These are phyloP conservation scores for Annona squamosa DNA, from an alignment of 164 flowering plant genomes.

Conservation along the genomic window DNA sequence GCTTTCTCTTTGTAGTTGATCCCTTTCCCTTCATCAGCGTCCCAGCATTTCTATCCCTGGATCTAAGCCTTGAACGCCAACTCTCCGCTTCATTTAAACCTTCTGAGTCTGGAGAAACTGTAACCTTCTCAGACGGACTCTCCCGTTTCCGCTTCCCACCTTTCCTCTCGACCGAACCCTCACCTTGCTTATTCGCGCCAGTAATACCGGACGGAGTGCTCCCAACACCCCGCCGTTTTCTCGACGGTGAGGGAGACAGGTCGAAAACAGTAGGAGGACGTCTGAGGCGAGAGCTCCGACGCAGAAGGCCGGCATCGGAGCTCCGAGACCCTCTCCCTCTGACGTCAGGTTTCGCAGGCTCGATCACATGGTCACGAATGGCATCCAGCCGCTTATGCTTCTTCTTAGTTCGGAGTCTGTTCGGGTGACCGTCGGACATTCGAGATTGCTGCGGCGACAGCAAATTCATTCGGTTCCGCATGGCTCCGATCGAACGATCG, in stretches of 20 bases:
- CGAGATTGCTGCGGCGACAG: constrained; percentile 1
- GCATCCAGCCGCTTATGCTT: constrained; percentile 80
- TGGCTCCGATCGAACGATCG: constrained; percentile 18
- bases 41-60: constrained; percentile 34
- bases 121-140: constrained; percentile 5
- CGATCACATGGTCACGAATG: constrained; percentile 44
- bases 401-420: constrained; percentile 34
- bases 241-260: constrained; percentile 55
- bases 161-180: constrained; percentile 9
- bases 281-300: constrained; percentile 74
- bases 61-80: constrained; percentile 68
- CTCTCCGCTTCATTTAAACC: constrained; percentile 25
- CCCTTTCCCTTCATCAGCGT: constrained; percentile 16
- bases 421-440: neutral
- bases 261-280: constrained; percentile 43
- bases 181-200: constrained; percentile 7
- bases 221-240: constrained; percentile 31
- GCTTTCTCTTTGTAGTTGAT: constrained; percentile 37
- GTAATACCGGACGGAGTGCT: neutral
- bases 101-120: constrained; percentile 14
- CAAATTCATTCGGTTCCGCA: constrained; percentile 25
- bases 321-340: constrained; percentile 16
- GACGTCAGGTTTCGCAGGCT: constrained; percentile 19
- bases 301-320: constrained; percentile 24
- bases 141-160: constrained; percentile 13